These are phyloP conservation scores for Globisporangium recalcitrans DNA, from an alignment of 352 stramenopile genomes.

Conservation along the genomic window DNA sequence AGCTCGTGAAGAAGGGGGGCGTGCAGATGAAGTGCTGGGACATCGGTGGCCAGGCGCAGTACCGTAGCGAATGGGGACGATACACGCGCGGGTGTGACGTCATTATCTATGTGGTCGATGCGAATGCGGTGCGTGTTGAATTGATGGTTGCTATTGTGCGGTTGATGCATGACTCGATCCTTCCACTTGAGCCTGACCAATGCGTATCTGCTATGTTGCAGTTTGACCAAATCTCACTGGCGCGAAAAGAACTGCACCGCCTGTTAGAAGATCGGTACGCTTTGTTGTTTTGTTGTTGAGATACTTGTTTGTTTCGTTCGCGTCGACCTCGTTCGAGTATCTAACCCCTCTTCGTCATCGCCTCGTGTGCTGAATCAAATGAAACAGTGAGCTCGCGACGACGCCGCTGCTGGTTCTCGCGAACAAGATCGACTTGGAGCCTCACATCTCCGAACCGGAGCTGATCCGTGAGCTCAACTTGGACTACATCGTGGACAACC, in stretches of 20 bases:
- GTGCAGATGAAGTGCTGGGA: conserved; percentile 99
- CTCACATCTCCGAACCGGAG: conserved; percentile 88
- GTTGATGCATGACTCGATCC: too few species aligned
- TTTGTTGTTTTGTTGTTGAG: conserved; percentile 7
- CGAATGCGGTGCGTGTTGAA: conserved; percentile 90
- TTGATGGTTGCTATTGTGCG: too few species aligned
- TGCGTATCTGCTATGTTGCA: conserved; percentile 19
- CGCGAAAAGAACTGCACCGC: conserved; percentile 92
- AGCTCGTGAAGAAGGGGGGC: conserved; percentile 93
- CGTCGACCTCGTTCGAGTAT: background rate
- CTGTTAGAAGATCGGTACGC: conserved; percentile 93
- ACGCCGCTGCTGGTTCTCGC: conserved; percentile 95
- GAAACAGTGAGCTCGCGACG: conserved; percentile 67
- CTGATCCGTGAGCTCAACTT: conserved; percentile 94
- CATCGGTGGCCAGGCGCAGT: conserved; percentile 96
- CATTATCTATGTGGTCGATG: conserved; percentile 98
- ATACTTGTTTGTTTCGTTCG: background rate
- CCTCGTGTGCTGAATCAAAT: conserved; percentile 1
- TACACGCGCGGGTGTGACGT: conserved; percentile 97
- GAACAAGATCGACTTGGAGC: conserved; percentile 99
- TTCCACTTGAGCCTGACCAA: conserved; percentile 6
- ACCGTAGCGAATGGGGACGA: conserved; percentile 91
- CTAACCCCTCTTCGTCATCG: background rate
- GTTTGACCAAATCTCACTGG: conserved; percentile 92
- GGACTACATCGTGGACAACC: conserved; percentile 98